Evolutionary conservation across 441 rosid genomes (phyloP), one percentile per base, ranked within the genome.

Genomic region (Brassica hybrid): DNA sequence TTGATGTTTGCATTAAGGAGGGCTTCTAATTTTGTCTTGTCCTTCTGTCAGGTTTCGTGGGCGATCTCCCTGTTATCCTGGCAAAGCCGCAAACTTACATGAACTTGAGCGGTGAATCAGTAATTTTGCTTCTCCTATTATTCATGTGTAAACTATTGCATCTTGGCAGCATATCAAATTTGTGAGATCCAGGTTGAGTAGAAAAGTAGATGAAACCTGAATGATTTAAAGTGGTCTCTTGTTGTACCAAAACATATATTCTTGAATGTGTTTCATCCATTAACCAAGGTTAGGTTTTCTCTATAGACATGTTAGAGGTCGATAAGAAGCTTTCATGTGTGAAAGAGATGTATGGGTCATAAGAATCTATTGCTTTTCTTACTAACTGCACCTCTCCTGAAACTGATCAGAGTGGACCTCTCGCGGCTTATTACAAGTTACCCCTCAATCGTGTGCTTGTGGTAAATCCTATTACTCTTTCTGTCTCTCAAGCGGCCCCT

Each of bases 81-180:
- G 92, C 97, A 45, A 94, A 93, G 87, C 98, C 98, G 16, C 98
- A 93, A 80, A 94, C 98, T 11, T 94, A 91, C 83, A 94, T 94
- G 97, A 94, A 94, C 84, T 82, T 93, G 87, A 94, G 96, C 52
- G 99, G 99, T 59, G 99, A 93, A 86, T 94, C 98, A 6, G 96
- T 94, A 72, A 81, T n/a, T 45, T 12, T 74, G 3, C 75, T 79
- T 54, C 58, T 74, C 72, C 13, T 9, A 32, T 27, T 38, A n/a
- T 57, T 32, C 64, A 25, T n/a, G n/a, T n/a, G n/a, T n/a, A 25
- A 32, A 32, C 36, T 34, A 34, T 34, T 34, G 38, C 38, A 34
- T 34, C 38, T 34, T 6, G 38, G 38, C n/a, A n/a, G n/a, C 38
- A 25, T 10, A 5, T 2, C 19, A 11, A 30, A 3, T 2, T 16